Percentiles rank a stretch among this genome's conserved stretches.
Evolutionary conservation across 176 grass and related monocot species (phyloP).

Genomic region (Oryza meridionalis): DNA sequence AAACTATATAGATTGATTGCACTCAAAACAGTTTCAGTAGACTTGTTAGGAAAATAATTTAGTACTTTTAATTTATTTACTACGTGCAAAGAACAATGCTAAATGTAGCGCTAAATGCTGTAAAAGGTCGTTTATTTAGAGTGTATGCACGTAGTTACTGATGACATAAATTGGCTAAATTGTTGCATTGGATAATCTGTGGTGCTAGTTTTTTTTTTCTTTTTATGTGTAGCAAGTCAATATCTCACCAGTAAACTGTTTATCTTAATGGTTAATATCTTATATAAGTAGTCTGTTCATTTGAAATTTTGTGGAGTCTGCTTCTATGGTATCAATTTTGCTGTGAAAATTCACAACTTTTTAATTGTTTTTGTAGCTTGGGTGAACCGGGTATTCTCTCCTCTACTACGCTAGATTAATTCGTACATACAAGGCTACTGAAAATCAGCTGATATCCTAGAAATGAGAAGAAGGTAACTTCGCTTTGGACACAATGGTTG

Average conservation of each 20-base stretch:
- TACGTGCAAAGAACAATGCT: too few relatives aligned
- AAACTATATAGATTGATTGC: background rate
- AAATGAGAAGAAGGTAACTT: background rate
- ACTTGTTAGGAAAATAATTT: background rate
- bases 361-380: background rate
- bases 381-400: background rate
- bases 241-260: background rate
- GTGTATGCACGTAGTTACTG: background rate
- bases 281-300: background rate
- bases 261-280: background rate
- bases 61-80: background rate
- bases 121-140: background rate
- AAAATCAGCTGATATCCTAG: background rate
- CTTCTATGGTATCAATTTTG: background rate
- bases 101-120: background rate
- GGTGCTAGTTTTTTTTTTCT: background rate
- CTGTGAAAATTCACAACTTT: background rate
- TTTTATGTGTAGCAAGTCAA: background rate
- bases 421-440: background rate
- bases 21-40: background rate
- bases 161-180: background rate
- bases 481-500: background rate
- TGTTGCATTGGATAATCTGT: conserved; percentile 1
- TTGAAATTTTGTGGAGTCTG: background rate
- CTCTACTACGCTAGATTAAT: background rate